These are phyloP conservation scores for Kurtzmaniella cleridarum DNA, from an alignment of 805 yeast genomes.

Conservation along the genomic window DNA sequence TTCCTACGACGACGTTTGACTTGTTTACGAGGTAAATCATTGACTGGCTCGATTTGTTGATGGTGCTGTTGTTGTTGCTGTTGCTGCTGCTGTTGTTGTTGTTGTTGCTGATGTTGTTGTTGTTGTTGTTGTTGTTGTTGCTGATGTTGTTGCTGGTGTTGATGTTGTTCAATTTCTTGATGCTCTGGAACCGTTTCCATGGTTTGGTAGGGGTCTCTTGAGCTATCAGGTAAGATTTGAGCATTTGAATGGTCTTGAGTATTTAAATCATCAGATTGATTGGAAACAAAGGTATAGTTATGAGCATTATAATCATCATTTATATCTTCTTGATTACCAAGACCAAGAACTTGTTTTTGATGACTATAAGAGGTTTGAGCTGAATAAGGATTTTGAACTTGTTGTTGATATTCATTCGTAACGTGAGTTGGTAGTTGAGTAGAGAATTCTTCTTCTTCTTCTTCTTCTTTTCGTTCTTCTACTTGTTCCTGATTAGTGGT, in stretches of 20 bases:
- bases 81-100: slow-evolving; percentile 10
- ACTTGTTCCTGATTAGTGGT: too few species aligned
- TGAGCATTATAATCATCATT: slow-evolving; percentile 5
- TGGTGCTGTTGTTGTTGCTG: slow-evolving; percentile 11
- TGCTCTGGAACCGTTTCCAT: slow-evolving; percentile 6
- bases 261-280: slow-evolving; percentile 13
- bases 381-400: neutral
- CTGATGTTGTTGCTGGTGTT: slow-evolving; percentile 15
- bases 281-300: slow-evolving; percentile 19
- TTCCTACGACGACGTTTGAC: slow-evolving; percentile 49
- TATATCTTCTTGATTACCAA: slow-evolving; percentile 2
- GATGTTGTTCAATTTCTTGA: slow-evolving; percentile 15
- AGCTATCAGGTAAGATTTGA: too few species aligned
- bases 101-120: slow-evolving; percentile 11
- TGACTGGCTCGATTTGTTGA: slow-evolving; percentile 3
- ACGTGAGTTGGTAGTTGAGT: slow-evolving; percentile 3
- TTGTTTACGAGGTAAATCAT: slow-evolving; percentile 15
- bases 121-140: slow-evolving; percentile 11
- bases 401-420: neutral
- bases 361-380: slow-evolving; percentile 2
- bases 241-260: neutral
- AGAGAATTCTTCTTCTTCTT: slow-evolving; percentile 2
- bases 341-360: neutral
- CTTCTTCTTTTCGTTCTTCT: too few species aligned
- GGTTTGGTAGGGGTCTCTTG: slow-evolving; percentile 5